Evolutionary conservation across 2,329 filamentous ascomycete genomes (phyloP).

Genomic region (Phialemoniopsis sp.): DNA sequence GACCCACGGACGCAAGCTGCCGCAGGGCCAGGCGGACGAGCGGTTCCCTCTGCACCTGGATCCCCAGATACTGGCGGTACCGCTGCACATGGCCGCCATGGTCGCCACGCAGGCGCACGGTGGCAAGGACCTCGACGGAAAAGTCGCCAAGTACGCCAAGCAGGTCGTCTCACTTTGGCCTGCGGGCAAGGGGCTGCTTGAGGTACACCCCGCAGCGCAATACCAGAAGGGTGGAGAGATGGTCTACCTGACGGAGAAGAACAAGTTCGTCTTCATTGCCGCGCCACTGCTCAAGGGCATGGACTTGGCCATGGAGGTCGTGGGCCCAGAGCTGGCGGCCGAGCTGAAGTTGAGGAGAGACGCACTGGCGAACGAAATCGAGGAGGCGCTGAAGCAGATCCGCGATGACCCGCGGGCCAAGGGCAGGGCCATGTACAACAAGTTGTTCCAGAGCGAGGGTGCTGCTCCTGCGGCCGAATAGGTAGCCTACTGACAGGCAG

Average conservation of each 20-base stretch:
- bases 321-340: constrained; percentile 27
- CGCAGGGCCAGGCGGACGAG: constrained; percentile 6
- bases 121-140: constrained; percentile 22
- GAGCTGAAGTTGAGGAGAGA: constrained; percentile 35
- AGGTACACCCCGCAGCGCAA: constrained; percentile 27
- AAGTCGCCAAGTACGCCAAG: constrained; percentile 27
- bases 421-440: constrained; percentile 20
- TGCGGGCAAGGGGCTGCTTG: constrained; percentile 24
- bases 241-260: constrained; percentile 25
- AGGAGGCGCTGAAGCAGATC: constrained; percentile 10
- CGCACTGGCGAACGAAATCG: constrained; percentile 17
- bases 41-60: constrained; percentile 29
- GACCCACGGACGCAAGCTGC: constrained; percentile 23
- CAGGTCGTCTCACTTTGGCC: constrained; percentile 36
- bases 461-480: no score
- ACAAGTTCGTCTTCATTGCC: constrained; percentile 28
- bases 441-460: constrained; percentile 19
- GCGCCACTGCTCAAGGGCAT: constrained; percentile 38
- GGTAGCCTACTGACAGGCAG: constrained; percentile 1
- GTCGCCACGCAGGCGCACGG: constrained; percentile 23
- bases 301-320: constrained; percentile 35
- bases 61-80: constrained; percentile 35
- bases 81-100: constrained; percentile 38
- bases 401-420: constrained; percentile 7
- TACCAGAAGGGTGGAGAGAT: constrained; percentile 19